phyloP scores from a whole-genome alignment of 1,139 yeast genomes.

The Groenewaldozyma sp. region DNA sequence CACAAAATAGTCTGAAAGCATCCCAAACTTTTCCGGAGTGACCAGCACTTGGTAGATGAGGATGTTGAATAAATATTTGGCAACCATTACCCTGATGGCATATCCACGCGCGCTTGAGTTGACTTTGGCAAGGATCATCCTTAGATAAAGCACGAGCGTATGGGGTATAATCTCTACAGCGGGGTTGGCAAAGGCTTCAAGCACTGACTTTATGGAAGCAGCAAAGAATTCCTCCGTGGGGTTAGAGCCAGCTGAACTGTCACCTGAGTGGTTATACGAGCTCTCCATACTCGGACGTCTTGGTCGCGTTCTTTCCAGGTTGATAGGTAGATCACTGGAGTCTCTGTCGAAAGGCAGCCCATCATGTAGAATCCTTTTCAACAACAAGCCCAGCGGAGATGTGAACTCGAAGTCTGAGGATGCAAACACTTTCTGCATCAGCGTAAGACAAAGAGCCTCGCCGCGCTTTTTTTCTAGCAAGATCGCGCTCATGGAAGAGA shows the following conservation, averaged over 20 bases:
- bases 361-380: slow-evolving; percentile 19
- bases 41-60: slow-evolving; percentile 17
- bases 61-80: slow-evolving; percentile 20
- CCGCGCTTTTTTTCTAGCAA: slow-evolving; percentile 18
- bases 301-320: background rate
- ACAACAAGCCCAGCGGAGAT: slow-evolving; percentile 17
- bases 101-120: slow-evolving; percentile 10
- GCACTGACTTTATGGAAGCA: slow-evolving; percentile 12
- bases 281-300: background rate
- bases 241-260: background rate
- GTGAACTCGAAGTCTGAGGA: slow-evolving; percentile 17
- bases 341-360: slow-evolving; percentile 21
- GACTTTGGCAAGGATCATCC: slow-evolving; percentile 17
- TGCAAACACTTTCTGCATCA: slow-evolving; percentile 18
- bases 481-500: slow-evolving; percentile 22
- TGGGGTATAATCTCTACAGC: slow-evolving; percentile 20
- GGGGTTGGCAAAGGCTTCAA: slow-evolving; percentile 17
- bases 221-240: slow-evolving; percentile 5
- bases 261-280: background rate
- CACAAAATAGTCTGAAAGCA: slow-evolving; percentile 19
- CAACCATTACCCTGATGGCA: slow-evolving; percentile 16
- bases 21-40: slow-evolving; percentile 22
- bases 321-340: slow-evolving; percentile 5
- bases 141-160: slow-evolving; percentile 17
- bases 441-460: slow-evolving; percentile 17